These are phyloP conservation scores for Leccinum pachyderme DNA, from an alignment of 1,284 basidiomycete genomes.

Conservation along the genomic window DNA sequence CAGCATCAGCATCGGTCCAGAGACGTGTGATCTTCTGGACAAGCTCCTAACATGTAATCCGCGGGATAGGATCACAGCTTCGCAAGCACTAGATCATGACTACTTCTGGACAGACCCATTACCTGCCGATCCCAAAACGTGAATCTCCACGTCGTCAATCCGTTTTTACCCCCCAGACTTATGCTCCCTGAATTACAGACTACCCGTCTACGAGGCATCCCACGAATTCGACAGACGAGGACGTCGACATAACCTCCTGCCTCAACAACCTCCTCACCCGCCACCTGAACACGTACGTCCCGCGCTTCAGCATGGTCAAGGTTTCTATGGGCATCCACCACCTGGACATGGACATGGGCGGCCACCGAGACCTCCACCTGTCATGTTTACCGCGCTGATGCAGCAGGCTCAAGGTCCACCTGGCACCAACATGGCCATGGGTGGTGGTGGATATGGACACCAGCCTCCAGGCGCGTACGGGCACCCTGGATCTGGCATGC, in stretches of 20 bases:
- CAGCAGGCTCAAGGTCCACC: conserved; percentile 24
- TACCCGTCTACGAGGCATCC: conserved; percentile 76
- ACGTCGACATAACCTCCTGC: conserved; percentile 42
- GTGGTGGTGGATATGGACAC: conserved; percentile 12
- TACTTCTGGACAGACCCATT: conserved; percentile 91
- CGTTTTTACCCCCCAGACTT: neutral
- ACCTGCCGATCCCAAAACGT: conserved; percentile 83
- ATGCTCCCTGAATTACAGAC: conserved; percentile 38
- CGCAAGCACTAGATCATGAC: conserved; percentile 83
- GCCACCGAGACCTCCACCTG: conserved; percentile 22
- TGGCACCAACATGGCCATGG: conserved; percentile 1
- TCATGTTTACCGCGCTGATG: conserved; percentile 30
- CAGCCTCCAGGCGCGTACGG: conserved; percentile 16
- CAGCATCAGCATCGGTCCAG: conserved; percentile 54
- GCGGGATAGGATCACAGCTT: conserved; percentile 86
- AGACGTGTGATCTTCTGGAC: conserved; percentile 90
- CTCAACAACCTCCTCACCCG: conserved; percentile 16
- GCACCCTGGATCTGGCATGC: conserved; percentile 8
- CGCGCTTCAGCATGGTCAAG: conserved; percentile 32
- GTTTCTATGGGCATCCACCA: conserved; percentile 25
- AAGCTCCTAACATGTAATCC: conserved; percentile 91
- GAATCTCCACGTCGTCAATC: conserved; percentile 28
- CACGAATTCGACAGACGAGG: conserved; percentile 84
- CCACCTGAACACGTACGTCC: conserved; percentile 30
- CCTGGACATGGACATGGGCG: conserved; percentile 22